Percentiles rank a stretch among this genome's conserved stretches.
phyloP scores from a whole-genome alignment of 1,284 basidiomycete species.

The Prillingera fragicola region DNA sequence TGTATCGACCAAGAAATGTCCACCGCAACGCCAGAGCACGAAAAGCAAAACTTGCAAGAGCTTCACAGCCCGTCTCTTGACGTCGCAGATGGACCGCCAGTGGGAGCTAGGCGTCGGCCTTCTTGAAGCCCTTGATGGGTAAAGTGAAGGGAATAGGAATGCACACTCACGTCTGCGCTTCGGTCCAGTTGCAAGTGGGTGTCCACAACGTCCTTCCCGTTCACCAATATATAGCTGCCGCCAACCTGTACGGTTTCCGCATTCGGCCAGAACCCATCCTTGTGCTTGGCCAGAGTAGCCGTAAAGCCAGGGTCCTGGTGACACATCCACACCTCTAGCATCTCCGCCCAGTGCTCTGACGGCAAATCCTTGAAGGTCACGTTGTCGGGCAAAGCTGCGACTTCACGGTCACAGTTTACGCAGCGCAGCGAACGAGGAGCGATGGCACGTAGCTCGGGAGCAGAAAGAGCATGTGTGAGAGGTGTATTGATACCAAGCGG shows the following conservation, averaged over 20 bases:
- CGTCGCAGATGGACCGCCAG: slow-evolving; percentile 59
- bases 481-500: slow-evolving; percentile 36
- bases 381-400: slow-evolving; percentile 59
- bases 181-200: slow-evolving; percentile 55
- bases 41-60: slow-evolving; percentile 41
- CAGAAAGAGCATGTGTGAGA: slow-evolving; percentile 34
- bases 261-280: slow-evolving; percentile 72
- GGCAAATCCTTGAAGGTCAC: slow-evolving; percentile 72
- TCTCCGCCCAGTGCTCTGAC: slow-evolving; percentile 92
- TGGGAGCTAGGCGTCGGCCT: slow-evolving; percentile 66
- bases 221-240: slow-evolving; percentile 75
- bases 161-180: slow-evolving; percentile 56
- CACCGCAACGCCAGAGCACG: neutral
- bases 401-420: slow-evolving; percentile 59
- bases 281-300: slow-evolving; percentile 61
- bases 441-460: slow-evolving; percentile 31
- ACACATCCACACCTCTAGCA: slow-evolving; percentile 98
- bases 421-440: slow-evolving; percentile 37
- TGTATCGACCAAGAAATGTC: slow-evolving; percentile 72
- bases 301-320: slow-evolving; percentile 80
- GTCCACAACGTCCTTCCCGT: slow-evolving; percentile 56
- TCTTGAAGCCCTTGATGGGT: slow-evolving; percentile 55
- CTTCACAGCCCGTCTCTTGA: slow-evolving; percentile 21
- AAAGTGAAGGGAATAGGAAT: slow-evolving; percentile 3
- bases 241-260: slow-evolving; percentile 69